phyloP scores from a whole-genome alignment of 1,284 basidiomycete species.

The Jaminaea rosea region DNA sequence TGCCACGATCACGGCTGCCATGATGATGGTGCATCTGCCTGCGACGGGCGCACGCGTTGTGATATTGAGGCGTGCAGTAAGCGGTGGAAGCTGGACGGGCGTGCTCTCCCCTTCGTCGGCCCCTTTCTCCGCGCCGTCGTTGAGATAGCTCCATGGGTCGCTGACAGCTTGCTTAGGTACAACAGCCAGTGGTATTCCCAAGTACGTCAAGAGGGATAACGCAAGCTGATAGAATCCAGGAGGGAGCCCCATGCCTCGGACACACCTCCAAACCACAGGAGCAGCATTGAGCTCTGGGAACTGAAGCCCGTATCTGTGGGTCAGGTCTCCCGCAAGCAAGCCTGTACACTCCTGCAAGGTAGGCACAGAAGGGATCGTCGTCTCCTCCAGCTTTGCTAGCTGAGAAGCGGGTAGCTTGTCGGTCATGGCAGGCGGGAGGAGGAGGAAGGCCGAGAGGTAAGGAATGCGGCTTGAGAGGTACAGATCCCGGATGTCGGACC shows the following conservation, averaged over 20 bases:
- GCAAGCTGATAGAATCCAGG: slow-evolving; percentile 52
- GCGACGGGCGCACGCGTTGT: background rate
- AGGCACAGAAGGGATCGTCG: slow-evolving; percentile 43
- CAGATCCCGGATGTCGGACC: slow-evolving; percentile 7
- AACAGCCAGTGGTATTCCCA: slow-evolving; percentile 8
- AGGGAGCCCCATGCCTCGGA: slow-evolving; percentile 62
- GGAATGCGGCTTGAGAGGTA: slow-evolving; percentile 59
- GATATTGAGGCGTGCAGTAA: background rate
- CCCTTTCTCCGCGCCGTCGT: background rate
- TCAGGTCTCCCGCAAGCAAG: slow-evolving; percentile 57
- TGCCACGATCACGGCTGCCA: slow-evolving; percentile 50
- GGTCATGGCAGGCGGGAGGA: slow-evolving; percentile 60
- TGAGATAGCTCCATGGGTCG: background rate
- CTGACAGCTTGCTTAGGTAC: background rate
- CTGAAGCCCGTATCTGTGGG: slow-evolving; percentile 55
- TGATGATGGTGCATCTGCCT: slow-evolving; percentile 52
- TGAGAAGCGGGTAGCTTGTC: slow-evolving; percentile 58
- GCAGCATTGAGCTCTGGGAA: slow-evolving; percentile 70
- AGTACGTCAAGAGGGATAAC: slow-evolving; percentile 17
- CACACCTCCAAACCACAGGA: slow-evolving; percentile 71
- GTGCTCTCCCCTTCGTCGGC: background rate
- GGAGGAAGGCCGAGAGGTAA: slow-evolving; percentile 65
- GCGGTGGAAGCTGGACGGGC: background rate
- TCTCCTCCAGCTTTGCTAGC: background rate
- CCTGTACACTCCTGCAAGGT: slow-evolving; percentile 58